Evolutionary conservation across 129 eudicot genomes (phyloP).

Genomic region (Tagetes patula): DNA sequence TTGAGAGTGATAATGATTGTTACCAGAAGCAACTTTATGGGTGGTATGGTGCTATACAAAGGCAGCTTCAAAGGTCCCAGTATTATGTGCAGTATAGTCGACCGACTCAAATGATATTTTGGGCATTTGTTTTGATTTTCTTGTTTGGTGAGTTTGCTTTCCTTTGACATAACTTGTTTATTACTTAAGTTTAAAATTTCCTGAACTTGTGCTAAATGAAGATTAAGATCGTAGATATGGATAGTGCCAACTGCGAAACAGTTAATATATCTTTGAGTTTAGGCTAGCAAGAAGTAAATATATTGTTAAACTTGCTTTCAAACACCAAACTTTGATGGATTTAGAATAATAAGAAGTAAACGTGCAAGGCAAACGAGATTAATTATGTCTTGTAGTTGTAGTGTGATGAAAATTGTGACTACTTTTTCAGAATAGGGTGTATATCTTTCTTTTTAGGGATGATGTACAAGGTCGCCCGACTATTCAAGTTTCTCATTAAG

Average conservation of each 20-base stretch:
- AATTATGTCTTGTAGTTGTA: background rate
- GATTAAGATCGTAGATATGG: background rate
- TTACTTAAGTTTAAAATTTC: background rate
- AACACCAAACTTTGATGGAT: background rate
- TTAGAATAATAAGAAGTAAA: background rate
- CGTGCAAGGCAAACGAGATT: background rate
- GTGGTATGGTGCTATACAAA: slow-evolving; percentile 81
- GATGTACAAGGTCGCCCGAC: background rate
- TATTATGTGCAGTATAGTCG: slow-evolving; percentile 78
- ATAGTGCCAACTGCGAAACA: background rate
- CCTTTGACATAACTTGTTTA: background rate
- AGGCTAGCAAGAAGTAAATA: background rate
- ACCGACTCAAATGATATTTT: slow-evolving; percentile 58
- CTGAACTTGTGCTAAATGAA: background rate
- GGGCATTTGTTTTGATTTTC: slow-evolving; percentile 51
- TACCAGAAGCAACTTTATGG: slow-evolving; percentile 75
- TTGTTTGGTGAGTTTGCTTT: slow-evolving; percentile 65
- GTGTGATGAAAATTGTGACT: background rate
- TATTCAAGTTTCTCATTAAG: too few species aligned
- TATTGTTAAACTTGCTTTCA: slow-evolving; percentile 9
- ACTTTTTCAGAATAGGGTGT: background rate
- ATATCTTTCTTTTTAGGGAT: background rate
- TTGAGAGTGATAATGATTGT: slow-evolving; percentile 64
- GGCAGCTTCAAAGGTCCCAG: slow-evolving; percentile 86
- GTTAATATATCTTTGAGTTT: background rate